These are phyloP conservation scores for Vitis rupestris DNA, from an alignment of 164 flowering plant genomes.

Conservation along the genomic window DNA sequence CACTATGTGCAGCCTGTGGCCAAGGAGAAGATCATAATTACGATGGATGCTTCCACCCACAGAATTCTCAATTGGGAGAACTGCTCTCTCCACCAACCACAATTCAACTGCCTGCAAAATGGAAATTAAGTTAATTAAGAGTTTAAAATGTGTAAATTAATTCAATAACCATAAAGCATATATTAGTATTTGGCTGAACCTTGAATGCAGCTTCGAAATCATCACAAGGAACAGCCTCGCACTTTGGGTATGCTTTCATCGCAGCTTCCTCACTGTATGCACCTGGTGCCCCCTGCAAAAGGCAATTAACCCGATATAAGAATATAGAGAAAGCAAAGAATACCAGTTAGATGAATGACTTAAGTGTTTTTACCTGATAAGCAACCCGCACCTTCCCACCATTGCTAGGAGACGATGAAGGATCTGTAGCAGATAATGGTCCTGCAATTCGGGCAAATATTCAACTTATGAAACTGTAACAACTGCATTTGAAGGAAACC, in stretches of 20 bases:
- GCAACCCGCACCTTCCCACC: constrained; percentile 55
- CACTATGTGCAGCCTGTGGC: constrained; percentile 70
- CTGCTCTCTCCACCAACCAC: constrained; percentile 72
- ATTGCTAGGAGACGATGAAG: constrained; percentile 26
- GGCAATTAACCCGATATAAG: constrained; percentile 4
- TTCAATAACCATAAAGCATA: not conserved
- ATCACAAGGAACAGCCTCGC: constrained; percentile 72
- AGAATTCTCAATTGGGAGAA: constrained; percentile 69
- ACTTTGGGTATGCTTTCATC: constrained; percentile 57
- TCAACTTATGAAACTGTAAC: not conserved
- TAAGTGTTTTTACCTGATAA: constrained; percentile 38
- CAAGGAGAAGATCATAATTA: constrained; percentile 67
- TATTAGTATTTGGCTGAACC: constrained; percentile 28
- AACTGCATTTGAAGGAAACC: not conserved
- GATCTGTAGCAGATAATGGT: constrained; percentile 44
- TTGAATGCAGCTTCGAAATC: constrained; percentile 63
- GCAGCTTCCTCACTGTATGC: constrained; percentile 76
- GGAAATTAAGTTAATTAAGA: not conserved
- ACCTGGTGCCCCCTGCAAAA: constrained; percentile 55
- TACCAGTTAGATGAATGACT: not conserved
- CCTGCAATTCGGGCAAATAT: constrained; percentile 31
- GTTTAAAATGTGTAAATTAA: not conserved
- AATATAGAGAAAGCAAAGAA: not conserved
- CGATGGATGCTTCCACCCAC: constrained; percentile 74
- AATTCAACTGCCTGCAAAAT: constrained; percentile 72